Percentiles rank a stretch among this genome's conserved stretches.
phyloP scores from a whole-genome alignment of 352 stramenopile genomes.

The Globisporangium camurandrum region DNA sequence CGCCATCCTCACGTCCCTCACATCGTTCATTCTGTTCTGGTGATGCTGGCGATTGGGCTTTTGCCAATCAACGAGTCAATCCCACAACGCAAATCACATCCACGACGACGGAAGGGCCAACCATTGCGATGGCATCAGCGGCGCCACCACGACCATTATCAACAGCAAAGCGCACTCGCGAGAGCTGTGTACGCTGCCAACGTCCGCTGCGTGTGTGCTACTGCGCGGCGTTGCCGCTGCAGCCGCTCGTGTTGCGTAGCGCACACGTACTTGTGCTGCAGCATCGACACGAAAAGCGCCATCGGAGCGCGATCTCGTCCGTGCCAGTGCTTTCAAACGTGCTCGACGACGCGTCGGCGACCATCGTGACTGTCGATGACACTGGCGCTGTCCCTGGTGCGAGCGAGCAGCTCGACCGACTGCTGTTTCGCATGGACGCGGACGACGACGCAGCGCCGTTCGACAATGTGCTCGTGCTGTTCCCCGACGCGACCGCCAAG shows the following conservation, averaged over 20 bases:
- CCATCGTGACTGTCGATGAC: slow-evolving; percentile 31
- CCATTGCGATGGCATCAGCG: too few relatives aligned
- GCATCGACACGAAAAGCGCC: slow-evolving; percentile 45
- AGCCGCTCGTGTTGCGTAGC: slow-evolving; percentile 13
- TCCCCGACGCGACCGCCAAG: slow-evolving; percentile 33
- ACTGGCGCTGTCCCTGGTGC: slow-evolving; percentile 12
- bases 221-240: slow-evolving; percentile 30
- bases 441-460: slow-evolving; percentile 6
- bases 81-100: too few relatives aligned
- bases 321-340: slow-evolving; percentile 55
- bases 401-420: slow-evolving; percentile 19
- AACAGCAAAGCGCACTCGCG: slow-evolving; percentile 12
- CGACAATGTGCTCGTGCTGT: slow-evolving; percentile 28
- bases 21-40: too few relatives aligned
- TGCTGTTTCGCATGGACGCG: slow-evolving; percentile 18
- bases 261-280: slow-evolving; percentile 60
- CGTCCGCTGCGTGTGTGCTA: slow-evolving; percentile 51
- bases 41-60: too few relatives aligned
- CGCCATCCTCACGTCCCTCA: too few relatives aligned
- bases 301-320: slow-evolving; percentile 53
- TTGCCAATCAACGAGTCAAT: too few relatives aligned
- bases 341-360: slow-evolving; percentile 26
- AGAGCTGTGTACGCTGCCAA: slow-evolving; percentile 30
- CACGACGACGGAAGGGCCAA: too few relatives aligned
- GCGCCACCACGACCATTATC: not conserved